Percentiles rank a stretch among this genome's conserved stretches.
phyloP scores from a whole-genome alignment of 2,329 filamentous ascomycete species.

The Daldinia eschscholtzii region DNA sequence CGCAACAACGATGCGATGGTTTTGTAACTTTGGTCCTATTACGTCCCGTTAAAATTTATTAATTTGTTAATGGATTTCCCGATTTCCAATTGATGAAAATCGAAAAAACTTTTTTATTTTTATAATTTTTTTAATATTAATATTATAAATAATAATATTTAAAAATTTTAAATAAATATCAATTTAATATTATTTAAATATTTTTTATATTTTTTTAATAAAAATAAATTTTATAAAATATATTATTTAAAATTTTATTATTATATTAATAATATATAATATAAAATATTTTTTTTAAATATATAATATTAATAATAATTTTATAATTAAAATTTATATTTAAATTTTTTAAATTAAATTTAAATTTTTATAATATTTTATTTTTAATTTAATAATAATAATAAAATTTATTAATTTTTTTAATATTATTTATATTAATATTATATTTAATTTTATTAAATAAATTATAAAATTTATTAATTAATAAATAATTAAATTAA shows the following conservation, averaged over 20 bases:
- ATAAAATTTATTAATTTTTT: no score
- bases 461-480: slow-evolving; percentile 2
- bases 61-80: no score
- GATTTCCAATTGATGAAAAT: no score
- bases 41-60: no score
- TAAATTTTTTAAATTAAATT: not conserved
- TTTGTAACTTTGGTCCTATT: no score
- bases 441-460: slow-evolving; percentile 5
- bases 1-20: no score
- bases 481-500: not conserved
- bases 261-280: slow-evolving; percentile 7
- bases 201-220: not conserved
- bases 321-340: slow-evolving; percentile 4
- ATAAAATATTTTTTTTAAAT: not conserved
- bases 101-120: no score
- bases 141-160: slow-evolving; percentile 1
- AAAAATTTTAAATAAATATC: not conserved
- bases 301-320: slow-evolving; percentile 8
- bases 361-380: no score
- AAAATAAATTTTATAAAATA: not conserved
- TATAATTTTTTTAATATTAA: not conserved
- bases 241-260: not conserved
- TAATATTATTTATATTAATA: no score
- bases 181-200: slow-evolving; percentile 10
- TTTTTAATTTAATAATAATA: no score